phyloP scores from a whole-genome alignment of 2,329 filamentous ascomycete genomes.

The Exophiala lecanii-corni region DNA sequence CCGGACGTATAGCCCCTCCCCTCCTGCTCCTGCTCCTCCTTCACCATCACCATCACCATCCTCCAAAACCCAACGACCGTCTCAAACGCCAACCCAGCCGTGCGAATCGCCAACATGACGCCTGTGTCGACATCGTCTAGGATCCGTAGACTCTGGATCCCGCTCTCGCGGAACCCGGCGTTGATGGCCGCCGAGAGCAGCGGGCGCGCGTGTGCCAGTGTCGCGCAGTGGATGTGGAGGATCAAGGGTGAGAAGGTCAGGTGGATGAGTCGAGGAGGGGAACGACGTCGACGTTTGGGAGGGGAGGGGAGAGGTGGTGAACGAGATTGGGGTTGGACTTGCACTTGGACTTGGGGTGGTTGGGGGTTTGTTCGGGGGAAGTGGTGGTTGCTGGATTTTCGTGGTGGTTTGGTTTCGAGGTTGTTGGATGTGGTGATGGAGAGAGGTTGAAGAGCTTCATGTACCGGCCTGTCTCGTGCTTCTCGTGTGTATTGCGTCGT shows the following conservation, averaged over 20 bases:
- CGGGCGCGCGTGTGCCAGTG: slow-evolving; percentile 66
- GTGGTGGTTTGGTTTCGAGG: too few relatives aligned
- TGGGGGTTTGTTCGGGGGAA: not conserved
- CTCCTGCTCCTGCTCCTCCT: slow-evolving; percentile 32
- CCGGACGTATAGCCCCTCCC: slow-evolving; percentile 37
- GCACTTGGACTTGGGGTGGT: not conserved
- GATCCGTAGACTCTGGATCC: slow-evolving; percentile 61
- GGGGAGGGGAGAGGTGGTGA: not conserved
- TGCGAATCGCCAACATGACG: slow-evolving; percentile 69
- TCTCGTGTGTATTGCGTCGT: not conserved
- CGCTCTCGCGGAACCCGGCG: slow-evolving; percentile 86
- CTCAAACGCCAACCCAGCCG: slow-evolving; percentile 76
- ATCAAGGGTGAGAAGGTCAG: slow-evolving; percentile 40
- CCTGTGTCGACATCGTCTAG: slow-evolving; percentile 36
- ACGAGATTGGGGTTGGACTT: not conserved
- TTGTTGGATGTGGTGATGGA: slow-evolving; percentile 14
- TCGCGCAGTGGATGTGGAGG: slow-evolving; percentile 78
- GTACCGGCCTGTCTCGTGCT: not conserved
- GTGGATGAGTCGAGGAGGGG: slow-evolving; percentile 15
- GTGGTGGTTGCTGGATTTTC: too few relatives aligned
- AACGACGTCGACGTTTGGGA: not conserved
- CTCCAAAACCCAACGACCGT: slow-evolving; percentile 64
- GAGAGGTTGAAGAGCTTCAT: slow-evolving; percentile 14
- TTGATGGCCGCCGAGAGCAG: slow-evolving; percentile 71
- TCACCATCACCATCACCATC: slow-evolving; percentile 26